phyloP scores from a whole-genome alignment of 768 basidiomycete genomes.

The Phanerochaete carnosa region DNA sequence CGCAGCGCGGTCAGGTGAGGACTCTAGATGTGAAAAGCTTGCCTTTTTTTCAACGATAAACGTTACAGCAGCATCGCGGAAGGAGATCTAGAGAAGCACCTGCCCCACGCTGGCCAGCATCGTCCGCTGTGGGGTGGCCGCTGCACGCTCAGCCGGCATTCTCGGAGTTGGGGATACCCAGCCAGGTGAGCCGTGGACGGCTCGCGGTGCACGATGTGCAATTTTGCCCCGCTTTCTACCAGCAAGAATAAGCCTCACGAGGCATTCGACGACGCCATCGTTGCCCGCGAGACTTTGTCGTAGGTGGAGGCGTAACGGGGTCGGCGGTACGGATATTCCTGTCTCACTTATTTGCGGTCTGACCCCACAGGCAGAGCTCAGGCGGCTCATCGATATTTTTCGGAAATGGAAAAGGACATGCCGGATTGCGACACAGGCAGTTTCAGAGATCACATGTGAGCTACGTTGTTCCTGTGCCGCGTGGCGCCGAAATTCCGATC shows the following conservation, averaged over 20 bases:
- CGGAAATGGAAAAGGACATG: background rate
- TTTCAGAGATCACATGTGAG: background rate
- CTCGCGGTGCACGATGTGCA: no score
- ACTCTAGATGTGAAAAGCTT: background rate
- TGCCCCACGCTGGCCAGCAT: background rate
- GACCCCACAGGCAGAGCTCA: background rate
- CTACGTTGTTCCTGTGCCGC: background rate
- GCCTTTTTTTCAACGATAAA: background rate
- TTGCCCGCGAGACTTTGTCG: background rate
- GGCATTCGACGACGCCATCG: background rate
- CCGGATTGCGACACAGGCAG: background rate
- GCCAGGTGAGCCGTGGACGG: background rate
- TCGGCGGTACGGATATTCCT: background rate
- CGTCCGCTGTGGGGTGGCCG: background rate
- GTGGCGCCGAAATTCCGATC: slow-evolving; percentile 1
- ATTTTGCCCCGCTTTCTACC: no score
- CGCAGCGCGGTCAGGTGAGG: background rate
- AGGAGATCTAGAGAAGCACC: background rate
- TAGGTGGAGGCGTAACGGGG: background rate
- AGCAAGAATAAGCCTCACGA: no score
- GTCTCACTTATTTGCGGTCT: background rate
- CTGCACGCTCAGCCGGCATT: background rate
- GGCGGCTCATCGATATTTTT: background rate
- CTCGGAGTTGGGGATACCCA: background rate
- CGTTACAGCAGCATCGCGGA: background rate